A percentile compares a stretch with the other conserved stretches of the same genome.
phyloP scores from a whole-genome alignment of 345 rosid species.

The Noccaea caerulescens region DNA sequence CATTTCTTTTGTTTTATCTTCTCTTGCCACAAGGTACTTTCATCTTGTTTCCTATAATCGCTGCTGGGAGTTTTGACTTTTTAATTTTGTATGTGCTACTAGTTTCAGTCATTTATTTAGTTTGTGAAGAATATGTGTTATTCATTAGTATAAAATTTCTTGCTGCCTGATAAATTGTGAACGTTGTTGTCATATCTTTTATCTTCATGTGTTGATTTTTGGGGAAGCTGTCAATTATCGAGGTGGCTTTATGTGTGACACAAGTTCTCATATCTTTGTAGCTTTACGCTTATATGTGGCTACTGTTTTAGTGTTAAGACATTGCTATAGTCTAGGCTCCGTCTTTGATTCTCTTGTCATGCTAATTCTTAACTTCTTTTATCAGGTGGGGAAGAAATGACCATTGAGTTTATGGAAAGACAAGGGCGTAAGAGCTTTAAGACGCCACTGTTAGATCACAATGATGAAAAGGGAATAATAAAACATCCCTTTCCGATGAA shows the following conservation, averaged over 20 bases:
- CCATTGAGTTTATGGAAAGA: conserved; percentile 91
- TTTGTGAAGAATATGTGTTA: no score
- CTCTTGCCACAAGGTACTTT: conserved; percentile 6
- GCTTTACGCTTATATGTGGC: no score
- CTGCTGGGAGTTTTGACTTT: no score
- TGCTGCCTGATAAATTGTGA: conserved; percentile 8
- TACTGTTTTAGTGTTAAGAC: no score
- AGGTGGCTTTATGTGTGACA: no score
- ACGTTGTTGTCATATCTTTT: conserved; percentile 3
- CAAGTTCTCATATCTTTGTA: no score
- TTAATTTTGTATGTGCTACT: no score
- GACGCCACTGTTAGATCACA: conserved; percentile 67
- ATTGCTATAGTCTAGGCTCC: no score
- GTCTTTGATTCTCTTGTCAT: conserved; percentile 5
- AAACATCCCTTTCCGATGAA: conserved; percentile 95
- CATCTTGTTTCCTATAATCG: background rate
- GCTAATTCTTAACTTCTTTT: conserved; percentile 3
- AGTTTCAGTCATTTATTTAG: no score
- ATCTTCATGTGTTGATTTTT: conserved; percentile 10
- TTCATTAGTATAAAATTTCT: no score
- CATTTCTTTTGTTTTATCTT: background rate
- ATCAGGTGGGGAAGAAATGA: conserved; percentile 90
- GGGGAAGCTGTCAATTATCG: background rate
- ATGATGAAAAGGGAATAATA: conserved; percentile 62
- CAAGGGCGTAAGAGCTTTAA: conserved; percentile 67